Base-by-base conservation (phyloP, 169 alveolate species). In the Cryptosporidium tyzzeri region DNA sequence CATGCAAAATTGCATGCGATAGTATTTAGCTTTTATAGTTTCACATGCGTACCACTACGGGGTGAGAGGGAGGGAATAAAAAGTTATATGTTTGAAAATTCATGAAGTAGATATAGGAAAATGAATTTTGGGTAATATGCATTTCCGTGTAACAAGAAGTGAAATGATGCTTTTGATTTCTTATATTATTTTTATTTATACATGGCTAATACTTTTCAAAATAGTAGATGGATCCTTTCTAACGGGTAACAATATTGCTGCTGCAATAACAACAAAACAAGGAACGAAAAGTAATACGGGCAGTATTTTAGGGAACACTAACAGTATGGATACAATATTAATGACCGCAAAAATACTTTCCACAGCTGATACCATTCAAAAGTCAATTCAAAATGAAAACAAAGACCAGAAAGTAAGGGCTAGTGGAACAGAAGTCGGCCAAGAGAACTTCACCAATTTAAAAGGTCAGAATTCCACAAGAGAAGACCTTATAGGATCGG, bases 331-430 rank as follows among this genome's bases (percentile, higher is more conserved):
- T 31, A 80, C 89, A 7, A 33, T 80, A 5, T 45, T 80, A 10
- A 80, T 80, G 89, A 65, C 89, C 4, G 89, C 89, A 37, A 80
- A 80, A 65, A 59, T 80, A 59, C 29, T 80, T 35, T 80, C 89
- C 21, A 65, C 89, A 10, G 89, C 89, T 37, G 89, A 67, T 0
- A 80, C 61, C 37, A 80, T 80, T 31, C 89, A 80, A 62, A 61
- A 26, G 50, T 31, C 75, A 80, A 61, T 80, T 59, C 68, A 65
- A 26, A 61, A 58, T 41, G 75, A 80, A 23, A 44, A 59, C 23
- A 61, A 16, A 23, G 67, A 55, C n/a, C 67, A 55, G 35, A 26
- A 53, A 14, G 31, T 37, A 14, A 65, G 31, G 18, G 29, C 23
- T 8, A 14, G 80, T 23, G 68, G 23, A 74, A 33, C 23, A 29